Percentiles rank a stretch among this genome's conserved stretches.
These are phyloP conservation scores for Stereocaulon alpinum DNA, from an alignment of 495 filamentous ascomycete species.

Conservation along the genomic window DNA sequence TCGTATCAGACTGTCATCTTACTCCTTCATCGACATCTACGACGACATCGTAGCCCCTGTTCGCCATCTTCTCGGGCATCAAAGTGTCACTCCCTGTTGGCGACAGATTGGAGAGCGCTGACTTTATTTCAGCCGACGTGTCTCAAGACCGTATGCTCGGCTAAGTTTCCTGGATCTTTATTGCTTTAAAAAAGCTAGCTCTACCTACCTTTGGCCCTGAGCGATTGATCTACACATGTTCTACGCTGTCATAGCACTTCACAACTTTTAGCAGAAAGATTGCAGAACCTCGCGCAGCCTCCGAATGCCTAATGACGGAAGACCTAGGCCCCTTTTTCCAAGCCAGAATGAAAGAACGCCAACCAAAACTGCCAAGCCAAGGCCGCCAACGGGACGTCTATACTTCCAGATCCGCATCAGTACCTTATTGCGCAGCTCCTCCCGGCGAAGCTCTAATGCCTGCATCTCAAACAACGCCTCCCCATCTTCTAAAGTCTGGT, in stretches of 20 bases:
- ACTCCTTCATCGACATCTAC: slow-evolving; percentile 94
- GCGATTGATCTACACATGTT: too few relatives aligned
- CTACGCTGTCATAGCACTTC: neutral
- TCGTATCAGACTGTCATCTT: slow-evolving; percentile 10
- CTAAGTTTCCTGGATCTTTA: slow-evolving; percentile 7
- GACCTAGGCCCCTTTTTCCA: slow-evolving; percentile 35
- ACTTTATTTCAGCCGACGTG: slow-evolving; percentile 2
- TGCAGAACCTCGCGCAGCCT: slow-evolving; percentile 8
- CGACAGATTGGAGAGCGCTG: neutral
- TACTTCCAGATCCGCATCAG: slow-evolving; percentile 48
- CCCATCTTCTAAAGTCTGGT: slow-evolving; percentile 50
- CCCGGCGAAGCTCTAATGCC: slow-evolving; percentile 51
- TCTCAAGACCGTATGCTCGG: neutral
- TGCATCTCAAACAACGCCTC: slow-evolving; percentile 57
- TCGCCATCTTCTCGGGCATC: slow-evolving; percentile 48
- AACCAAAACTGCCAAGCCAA: slow-evolving; percentile 55
- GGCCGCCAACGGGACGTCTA: slow-evolving; percentile 41
- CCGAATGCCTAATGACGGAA: neutral
- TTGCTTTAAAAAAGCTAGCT: too few relatives aligned
- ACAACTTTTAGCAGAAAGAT: slow-evolving; percentile 50
- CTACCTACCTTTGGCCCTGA: too few relatives aligned
- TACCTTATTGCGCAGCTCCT: slow-evolving; percentile 47
- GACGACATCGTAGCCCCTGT: slow-evolving; percentile 89
- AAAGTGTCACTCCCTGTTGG: slow-evolving; percentile 2
- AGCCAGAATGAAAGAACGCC: slow-evolving; percentile 48